These are phyloP conservation scores for Quercus parvula DNA, from an alignment of 306 rosid genomes.

Conservation along the genomic window DNA sequence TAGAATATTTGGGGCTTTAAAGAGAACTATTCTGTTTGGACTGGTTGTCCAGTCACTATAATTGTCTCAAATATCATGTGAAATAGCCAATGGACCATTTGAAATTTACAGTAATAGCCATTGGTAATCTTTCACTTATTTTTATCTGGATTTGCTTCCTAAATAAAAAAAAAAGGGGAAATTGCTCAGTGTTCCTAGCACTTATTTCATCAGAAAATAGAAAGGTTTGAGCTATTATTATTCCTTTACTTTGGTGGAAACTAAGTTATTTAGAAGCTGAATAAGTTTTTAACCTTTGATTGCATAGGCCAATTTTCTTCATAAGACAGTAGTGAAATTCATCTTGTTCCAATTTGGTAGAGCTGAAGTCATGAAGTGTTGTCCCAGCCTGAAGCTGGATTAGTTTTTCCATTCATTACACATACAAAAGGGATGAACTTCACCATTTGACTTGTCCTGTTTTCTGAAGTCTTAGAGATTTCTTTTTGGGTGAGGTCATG, in stretches of 20 bases:
- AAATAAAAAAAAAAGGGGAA: no score
- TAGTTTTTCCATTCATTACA: not conserved
- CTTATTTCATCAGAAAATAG: no score
- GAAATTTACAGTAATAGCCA: not conserved
- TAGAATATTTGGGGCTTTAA: no score
- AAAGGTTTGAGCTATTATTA: not conserved
- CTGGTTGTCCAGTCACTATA: no score
- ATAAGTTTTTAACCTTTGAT: not conserved
- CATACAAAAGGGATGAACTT: not conserved
- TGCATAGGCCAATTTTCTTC: not conserved
- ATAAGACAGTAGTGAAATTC: not conserved
- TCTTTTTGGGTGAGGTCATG: not conserved
- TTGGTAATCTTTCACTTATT: not conserved
- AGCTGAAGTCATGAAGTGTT: not conserved
- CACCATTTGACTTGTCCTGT: not conserved
- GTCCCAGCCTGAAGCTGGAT: not conserved
- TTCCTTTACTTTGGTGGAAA: not conserved
- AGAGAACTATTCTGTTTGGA: no score
- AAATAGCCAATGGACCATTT: not conserved
- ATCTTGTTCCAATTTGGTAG: not conserved
- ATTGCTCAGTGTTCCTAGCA: no score
- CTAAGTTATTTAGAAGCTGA: not conserved
- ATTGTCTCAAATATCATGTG: no score
- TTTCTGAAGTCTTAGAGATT: not conserved
- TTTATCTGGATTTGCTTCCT: no score